Conservation (phyloP, 78 protist genomes). For the Anaeramoeba flamelloides region DNA sequence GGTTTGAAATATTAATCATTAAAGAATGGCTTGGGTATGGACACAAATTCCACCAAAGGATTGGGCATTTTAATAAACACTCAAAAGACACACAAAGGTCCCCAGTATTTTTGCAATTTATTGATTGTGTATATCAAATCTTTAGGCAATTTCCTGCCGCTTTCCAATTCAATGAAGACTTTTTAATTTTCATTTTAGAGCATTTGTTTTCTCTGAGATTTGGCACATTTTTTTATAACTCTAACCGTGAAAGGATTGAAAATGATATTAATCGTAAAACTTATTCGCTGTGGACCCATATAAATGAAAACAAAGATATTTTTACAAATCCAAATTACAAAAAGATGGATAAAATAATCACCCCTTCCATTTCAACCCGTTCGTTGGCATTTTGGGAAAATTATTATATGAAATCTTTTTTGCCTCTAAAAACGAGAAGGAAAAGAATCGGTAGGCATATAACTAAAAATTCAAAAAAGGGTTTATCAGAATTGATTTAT, state of each 20-base stretch:
- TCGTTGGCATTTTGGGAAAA: background rate
- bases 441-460: too few species aligned
- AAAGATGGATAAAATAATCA: background rate
- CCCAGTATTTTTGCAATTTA: slow-evolving; percentile 40
- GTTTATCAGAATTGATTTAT: too few species aligned
- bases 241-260: background rate
- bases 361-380: background rate
- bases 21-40: background rate
- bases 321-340: background rate
- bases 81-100: background rate
- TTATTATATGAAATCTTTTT: too few species aligned
- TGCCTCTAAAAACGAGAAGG: too few species aligned
- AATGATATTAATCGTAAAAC: background rate
- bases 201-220: slow-evolving; percentile 24
- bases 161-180: slow-evolving; percentile 30
- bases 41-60: background rate
- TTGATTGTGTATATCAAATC: slow-evolving; percentile 37
- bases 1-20: background rate
- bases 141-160: slow-evolving; percentile 24
- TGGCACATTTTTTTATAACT: slow-evolving; percentile 32
- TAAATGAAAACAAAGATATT: slow-evolving; percentile 1
- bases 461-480: too few species aligned
- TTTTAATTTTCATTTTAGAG: slow-evolving; percentile 15
- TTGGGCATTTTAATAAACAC: background rate
- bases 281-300: slow-evolving; percentile 20